Conservation (phyloP, 2,329 filamentous ascomycete species). For the Septoria linicola region DNA sequence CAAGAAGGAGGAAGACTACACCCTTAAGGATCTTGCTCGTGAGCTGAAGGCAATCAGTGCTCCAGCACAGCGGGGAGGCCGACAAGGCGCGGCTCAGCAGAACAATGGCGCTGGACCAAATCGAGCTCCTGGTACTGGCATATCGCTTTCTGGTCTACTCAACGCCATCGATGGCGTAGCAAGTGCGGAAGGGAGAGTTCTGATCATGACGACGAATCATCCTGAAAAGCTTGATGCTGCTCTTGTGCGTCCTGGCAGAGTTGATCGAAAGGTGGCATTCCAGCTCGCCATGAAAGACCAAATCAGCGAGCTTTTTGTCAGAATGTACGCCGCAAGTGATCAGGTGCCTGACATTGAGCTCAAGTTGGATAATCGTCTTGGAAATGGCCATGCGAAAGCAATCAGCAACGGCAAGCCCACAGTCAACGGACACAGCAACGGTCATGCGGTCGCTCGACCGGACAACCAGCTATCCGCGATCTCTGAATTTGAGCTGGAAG, state of each 20-base stretch:
- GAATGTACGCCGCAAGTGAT: conserved; percentile 38
- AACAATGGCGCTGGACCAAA: conserved; percentile 20
- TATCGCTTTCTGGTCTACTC: conserved; percentile 74
- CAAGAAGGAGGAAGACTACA: conserved; percentile 31
- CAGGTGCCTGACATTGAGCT: conserved; percentile 19
- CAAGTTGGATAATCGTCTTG: conserved; percentile 8
- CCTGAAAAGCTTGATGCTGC: conserved; percentile 66
- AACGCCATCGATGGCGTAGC: conserved; percentile 83
- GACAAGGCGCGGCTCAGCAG: background rate
- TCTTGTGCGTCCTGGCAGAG: conserved; percentile 69
- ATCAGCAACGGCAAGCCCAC: conserved; percentile 6
- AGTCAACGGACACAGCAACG: conserved; percentile 18
- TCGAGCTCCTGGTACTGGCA: conserved; percentile 51
- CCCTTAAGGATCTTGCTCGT: conserved; percentile 33
- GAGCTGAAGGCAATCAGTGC: conserved; percentile 30
- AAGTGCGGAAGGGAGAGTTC: conserved; percentile 72
- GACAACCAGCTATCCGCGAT: conserved; percentile 20
- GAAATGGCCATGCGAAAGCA: conserved; percentile 7
- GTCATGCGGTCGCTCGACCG: conserved; percentile 7
- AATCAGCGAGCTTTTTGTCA: conserved; percentile 44
- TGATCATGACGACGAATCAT: conserved; percentile 81
- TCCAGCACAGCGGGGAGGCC: conserved; percentile 10
- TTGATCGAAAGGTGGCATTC: conserved; percentile 67
- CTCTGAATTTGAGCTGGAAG: conserved; percentile 36
- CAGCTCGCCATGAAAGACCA: conserved; percentile 45